Evolutionary conservation across 2,329 filamentous ascomycete species (phyloP).

Genomic region (Pleomassaria siparia): DNA sequence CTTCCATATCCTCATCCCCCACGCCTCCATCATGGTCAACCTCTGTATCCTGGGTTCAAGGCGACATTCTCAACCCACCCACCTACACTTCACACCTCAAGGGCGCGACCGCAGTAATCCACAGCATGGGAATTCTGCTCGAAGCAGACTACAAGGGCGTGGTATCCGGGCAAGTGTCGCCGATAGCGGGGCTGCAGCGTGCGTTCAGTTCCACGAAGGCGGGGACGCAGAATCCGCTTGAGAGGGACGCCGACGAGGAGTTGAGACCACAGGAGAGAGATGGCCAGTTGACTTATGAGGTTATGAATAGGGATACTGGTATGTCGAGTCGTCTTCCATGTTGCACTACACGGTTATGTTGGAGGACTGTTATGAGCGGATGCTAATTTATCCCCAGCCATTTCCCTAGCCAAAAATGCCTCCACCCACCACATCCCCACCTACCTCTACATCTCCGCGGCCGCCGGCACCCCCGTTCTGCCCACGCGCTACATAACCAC

Average conservation of each 20-base stretch:
- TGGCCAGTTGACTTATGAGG: conserved; percentile 87
- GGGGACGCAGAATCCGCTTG: conserved; percentile 69
- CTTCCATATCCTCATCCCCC: conserved; percentile 70
- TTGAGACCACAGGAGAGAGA: conserved; percentile 67
- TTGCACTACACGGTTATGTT: background rate
- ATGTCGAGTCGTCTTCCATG: conserved; percentile 10
- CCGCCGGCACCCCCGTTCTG: conserved; percentile 80
- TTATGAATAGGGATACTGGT: conserved; percentile 89
- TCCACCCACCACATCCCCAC: conserved; percentile 63
- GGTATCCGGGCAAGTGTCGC: conserved; percentile 77
- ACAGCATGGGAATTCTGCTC: conserved; percentile 92
- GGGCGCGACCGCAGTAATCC: conserved; percentile 81
- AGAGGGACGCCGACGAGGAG: conserved; percentile 58
- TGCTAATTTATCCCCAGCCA: conserved; percentile 53
- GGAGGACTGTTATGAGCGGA: background rate
- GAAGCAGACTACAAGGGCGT: conserved; percentile 98
- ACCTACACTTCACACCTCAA: conserved; percentile 77
- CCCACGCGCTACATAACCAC: conserved; percentile 85
- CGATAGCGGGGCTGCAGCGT: conserved; percentile 73
- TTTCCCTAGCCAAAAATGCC: conserved; percentile 79
- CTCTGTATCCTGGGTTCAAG: conserved; percentile 82
- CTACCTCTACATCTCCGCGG: conserved; percentile 88
- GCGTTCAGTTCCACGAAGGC: conserved; percentile 71
- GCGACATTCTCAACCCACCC: conserved; percentile 79
- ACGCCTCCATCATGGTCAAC: conserved; percentile 77